Evolutionary conservation across 495 filamentous ascomycete species (phyloP).

Genomic region (Hyaloscypha hepaticicola): DNA sequence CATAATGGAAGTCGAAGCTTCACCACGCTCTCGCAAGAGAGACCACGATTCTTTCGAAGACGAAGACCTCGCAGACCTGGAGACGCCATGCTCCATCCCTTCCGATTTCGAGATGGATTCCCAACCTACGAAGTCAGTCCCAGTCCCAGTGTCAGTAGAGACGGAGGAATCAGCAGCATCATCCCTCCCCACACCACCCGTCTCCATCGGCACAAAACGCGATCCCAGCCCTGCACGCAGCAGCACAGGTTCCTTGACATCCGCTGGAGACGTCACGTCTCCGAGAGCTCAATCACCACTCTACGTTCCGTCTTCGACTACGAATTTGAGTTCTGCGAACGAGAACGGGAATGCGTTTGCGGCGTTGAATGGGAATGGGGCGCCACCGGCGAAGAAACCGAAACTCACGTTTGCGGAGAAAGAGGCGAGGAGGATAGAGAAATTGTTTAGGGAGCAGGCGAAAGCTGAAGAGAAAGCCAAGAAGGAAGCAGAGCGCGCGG

Average conservation of each 20-base stretch:
- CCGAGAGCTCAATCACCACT: conserved; percentile 11
- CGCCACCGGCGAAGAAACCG: conserved; percentile 41
- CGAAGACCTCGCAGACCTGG: conserved; percentile 9
- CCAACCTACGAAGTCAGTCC: not conserved
- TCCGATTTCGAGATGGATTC: not conserved
- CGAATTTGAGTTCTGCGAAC: conserved; percentile 2
- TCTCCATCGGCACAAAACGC: not conserved
- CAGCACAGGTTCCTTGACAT: conserved; percentile 15
- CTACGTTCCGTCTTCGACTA: not conserved
- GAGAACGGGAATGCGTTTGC: conserved; percentile 16
- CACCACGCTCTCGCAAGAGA: conserved; percentile 20
- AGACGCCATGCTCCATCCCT: conserved; percentile 17
- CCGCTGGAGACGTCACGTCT: conserved; percentile 11
- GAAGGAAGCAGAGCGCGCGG: conserved; percentile 42
- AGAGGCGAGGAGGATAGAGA: conserved; percentile 51
- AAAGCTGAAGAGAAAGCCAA: conserved; percentile 51
- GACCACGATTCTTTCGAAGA: conserved; percentile 22
- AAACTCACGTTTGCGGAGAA: conserved; percentile 50
- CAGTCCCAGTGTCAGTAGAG: not conserved
- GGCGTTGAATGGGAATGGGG: conserved; percentile 16
- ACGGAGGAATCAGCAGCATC: not conserved
- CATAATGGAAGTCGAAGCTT: conserved; percentile 20
- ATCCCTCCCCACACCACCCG: not conserved
- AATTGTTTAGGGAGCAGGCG: conserved; percentile 42
- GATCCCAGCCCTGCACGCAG: conserved; percentile 20